Evolutionary conservation across 306 rosid species (phyloP), one percentile per base, ranked within the genome.

Genomic region (Ochetophila trinervis): DNA sequence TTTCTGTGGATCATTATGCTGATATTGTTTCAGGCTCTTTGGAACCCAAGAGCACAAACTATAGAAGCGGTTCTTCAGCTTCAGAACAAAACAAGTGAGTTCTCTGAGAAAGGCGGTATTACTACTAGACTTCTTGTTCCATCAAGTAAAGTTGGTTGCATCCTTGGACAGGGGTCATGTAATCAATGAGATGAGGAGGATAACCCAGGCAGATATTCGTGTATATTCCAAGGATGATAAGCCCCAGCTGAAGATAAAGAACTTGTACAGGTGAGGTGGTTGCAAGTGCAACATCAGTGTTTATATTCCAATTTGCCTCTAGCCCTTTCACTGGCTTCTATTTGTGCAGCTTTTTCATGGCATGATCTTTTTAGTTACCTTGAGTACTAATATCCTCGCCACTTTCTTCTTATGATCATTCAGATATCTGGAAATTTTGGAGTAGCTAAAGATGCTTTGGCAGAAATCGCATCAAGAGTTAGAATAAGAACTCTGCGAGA

Each of bases 381-480:
- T 3, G 27, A 5, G 54, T 53, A 30, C 32, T 63, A 56, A 56
- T n/a, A 57, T 22, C 2, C 16, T 57, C 35, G 17, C 34, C 50
- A 20, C 51, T 20, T 50, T 74, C 13, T 62, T 57, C 12, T 22
- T 67, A 52, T 58, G 49, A 49, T 57, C 50, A 32, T 60, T 65
- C 60, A 76, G 80, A 62, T 76, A 60, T 64, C 76, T 64, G 80
- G 80, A 44, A 60, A 53, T 45, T 64, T 54, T 53, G 65, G 56
- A 45, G 76, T 71, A 54, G 66, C 70, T 19, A 71, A 71, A 54
- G 81, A 77, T 37, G 77, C 81, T 18, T 56, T 77, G 65, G 70
- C 74, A 60, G 77, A 77, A 76, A 77, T 77, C 71, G 71, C 77
- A 48, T 77, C 81, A 66, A 71, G 81, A 67, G 74, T 71, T n/a